Percentiles rank a stretch among this genome's conserved stretches.
Evolutionary conservation across 139 green algal genomes (phyloP).

Genomic region (Chlamydomonas eustigma): DNA sequence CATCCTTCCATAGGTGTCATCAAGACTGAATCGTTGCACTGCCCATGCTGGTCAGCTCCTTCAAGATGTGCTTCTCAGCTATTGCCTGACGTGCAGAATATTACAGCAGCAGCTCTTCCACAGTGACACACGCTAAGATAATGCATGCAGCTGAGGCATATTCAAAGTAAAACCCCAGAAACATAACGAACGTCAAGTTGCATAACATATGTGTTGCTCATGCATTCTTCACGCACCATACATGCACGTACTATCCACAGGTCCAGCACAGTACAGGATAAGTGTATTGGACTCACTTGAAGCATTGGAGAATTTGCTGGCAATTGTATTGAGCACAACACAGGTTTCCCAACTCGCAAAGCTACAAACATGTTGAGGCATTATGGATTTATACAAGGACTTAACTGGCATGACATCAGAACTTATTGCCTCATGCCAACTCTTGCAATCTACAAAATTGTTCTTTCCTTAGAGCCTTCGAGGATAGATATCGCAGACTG

Average conservation of each 20-base stretch:
- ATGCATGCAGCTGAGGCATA: slow-evolving; percentile 29
- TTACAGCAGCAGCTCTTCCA: slow-evolving; percentile 14
- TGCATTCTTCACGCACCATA: too few species aligned
- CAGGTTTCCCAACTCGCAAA: slow-evolving; percentile 14
- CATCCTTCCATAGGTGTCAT: not conserved
- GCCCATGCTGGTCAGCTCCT: not conserved
- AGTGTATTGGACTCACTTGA: slow-evolving; percentile 16
- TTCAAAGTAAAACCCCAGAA: not conserved
- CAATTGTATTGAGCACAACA: slow-evolving; percentile 30
- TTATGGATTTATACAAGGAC: not conserved
- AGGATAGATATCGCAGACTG: too few species aligned
- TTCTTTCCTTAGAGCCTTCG: too few species aligned
- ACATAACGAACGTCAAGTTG: too few species aligned
- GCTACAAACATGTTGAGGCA: slow-evolving; percentile 6
- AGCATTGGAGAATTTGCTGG: slow-evolving; percentile 26
- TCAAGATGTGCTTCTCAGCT: too few species aligned
- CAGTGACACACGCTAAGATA: slow-evolving; percentile 25
- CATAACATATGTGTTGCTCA: too few species aligned
- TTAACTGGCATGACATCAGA: not conserved
- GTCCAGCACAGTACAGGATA: not conserved
- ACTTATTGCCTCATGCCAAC: not conserved
- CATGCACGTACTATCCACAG: too few species aligned
- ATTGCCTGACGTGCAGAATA: too few species aligned
- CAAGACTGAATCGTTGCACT: not conserved
- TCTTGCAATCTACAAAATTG: not conserved